These are phyloP conservation scores for Uromyces viciae-fabae DNA, from an alignment of 1,284 basidiomycete species.

Conservation along the genomic window DNA sequence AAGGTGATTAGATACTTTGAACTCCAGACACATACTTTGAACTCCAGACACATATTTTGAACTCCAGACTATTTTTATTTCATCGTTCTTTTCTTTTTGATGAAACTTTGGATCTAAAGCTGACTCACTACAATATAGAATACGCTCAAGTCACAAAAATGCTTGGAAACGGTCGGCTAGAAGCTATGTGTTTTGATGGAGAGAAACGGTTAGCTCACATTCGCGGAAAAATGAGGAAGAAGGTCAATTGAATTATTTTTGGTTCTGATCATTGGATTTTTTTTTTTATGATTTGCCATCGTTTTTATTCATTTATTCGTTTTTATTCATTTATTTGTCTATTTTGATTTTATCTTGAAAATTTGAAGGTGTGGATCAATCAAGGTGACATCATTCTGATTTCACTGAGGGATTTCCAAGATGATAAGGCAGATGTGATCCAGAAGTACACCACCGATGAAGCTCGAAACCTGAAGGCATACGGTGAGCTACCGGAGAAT, in stretches of 20 bases:
- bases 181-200: conserved; percentile 97
- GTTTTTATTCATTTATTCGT: background rate
- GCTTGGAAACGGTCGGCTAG: conserved; percentile 95
- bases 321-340: background rate
- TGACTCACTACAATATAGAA: too few relatives aligned
- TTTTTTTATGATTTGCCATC: background rate
- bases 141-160: conserved; percentile 98
- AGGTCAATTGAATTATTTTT: too few relatives aligned
- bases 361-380: conserved; percentile 95
- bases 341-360: background rate
- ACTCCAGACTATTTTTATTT: background rate
- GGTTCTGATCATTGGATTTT: too few relatives aligned
- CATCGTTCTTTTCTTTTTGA: background rate
- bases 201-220: conserved; percentile 98
- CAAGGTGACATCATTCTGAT: conserved; percentile 96
- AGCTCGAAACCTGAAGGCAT: conserved; percentile 88
- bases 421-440: conserved; percentile 98
- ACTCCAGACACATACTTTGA: background rate
- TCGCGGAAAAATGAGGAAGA: conserved; percentile 98
- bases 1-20: conserved; percentile 60
- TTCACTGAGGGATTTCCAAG: conserved; percentile 97
- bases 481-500: conserved; percentile 94
- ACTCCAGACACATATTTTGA: background rate
- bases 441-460: conserved; percentile 98
- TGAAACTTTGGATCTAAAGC: too few relatives aligned